Evolutionary conservation across 768 basidiomycete genomes (phyloP), one percentile per base, ranked within the genome.

Genomic region (Ephemerocybe angulata): DNA sequence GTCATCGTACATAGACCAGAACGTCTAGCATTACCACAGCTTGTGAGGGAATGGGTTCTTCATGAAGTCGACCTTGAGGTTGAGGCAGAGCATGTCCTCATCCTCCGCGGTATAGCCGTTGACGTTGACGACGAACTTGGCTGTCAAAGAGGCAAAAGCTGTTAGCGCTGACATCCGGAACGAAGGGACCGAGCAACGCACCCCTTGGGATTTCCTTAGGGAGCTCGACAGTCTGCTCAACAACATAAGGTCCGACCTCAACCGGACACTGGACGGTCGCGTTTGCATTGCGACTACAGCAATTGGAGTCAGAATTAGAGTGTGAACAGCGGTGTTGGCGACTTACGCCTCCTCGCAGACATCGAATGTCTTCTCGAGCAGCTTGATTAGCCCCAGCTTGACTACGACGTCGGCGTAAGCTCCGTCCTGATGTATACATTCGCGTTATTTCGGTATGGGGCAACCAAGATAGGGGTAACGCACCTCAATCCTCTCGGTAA

Each of bases 331-430:
- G 27, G 30, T 53, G 47, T 22, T 29, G 55, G 50, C 19, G 19
- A 83, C 94, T 64, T 76, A 97, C 91, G 94, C 93, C 72, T 98
- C 95, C 56, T 95, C 79, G 67, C 96, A 98, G 29, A 98, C 71
- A 60, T 98, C 92, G 61, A 98, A 96, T 17, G 60, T 65, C 74
- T 91, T 97, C 42, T 76, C 70, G 29, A 98, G 73, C n/a, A 98
- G 67, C 74, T 92, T 97, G 65, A 99, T 82, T 27, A 92, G 72
- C 24, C 97, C 97, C n/a, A 98, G 77, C 70, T 98, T 98, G 53
- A 99, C 96, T 1, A 72, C 71, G 3, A 99, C 93, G 60, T 95
- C 85, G 7, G 88, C 96, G 62, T 83, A 90, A 35, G 96, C 90
- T 4, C 97, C 97, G 4, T 94, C 87, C 95, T 98, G 59, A 17